These are phyloP conservation scores for Lolium perenne DNA, from an alignment of 176 grass and related monocot species.

Conservation along the genomic window DNA sequence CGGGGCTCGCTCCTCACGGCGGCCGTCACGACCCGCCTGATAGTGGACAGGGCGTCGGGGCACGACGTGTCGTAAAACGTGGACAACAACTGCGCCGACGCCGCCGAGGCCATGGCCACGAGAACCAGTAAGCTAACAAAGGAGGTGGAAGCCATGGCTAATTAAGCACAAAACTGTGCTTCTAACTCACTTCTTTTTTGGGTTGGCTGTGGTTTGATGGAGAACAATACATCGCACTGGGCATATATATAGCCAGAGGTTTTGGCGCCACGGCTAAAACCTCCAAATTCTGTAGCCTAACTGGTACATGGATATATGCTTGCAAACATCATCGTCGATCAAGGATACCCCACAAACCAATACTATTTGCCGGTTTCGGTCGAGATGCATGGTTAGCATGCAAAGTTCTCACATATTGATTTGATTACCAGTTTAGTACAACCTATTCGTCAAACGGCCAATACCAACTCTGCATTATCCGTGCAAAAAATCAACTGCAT, in stretches of 20 bases:
- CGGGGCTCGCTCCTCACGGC: constrained; percentile 56
- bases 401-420: too few species aligned
- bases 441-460: not conserved
- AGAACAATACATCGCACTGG: not conserved
- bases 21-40: constrained; percentile 58
- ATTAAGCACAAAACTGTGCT: not conserved
- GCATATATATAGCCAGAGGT: not conserved
- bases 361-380: too few species aligned
- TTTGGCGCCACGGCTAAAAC: not conserved
- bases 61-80: constrained; percentile 80
- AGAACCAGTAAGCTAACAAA: constrained; percentile 6
- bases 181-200: not conserved
- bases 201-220: not conserved
- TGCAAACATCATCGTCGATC: too few species aligned
- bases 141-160: constrained; percentile 27
- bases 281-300: too few species aligned
- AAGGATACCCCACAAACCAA: too few species aligned
- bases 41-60: constrained; percentile 57
- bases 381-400: too few species aligned
- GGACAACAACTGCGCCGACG: constrained; percentile 70
- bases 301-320: too few species aligned
- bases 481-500: not conserved
- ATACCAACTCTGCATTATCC: not conserved
- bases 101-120: constrained; percentile 19
- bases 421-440: not conserved